These are phyloP conservation scores for Aspergillus bertholletiae DNA, from an alignment of 495 filamentous ascomycete species.

Conservation along the genomic window DNA sequence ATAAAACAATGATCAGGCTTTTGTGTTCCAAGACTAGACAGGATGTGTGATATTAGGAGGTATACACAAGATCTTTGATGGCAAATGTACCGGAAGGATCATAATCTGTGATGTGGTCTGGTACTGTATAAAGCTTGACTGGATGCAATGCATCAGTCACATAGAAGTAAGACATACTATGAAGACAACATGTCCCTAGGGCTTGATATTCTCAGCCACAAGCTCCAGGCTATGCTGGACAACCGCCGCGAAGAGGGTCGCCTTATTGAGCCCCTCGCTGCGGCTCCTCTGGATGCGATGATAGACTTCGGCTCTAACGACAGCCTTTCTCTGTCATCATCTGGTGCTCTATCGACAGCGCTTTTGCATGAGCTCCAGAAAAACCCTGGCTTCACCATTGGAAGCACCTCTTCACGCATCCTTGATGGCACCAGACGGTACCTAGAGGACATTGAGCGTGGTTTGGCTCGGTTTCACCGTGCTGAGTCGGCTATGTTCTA, in stretches of 20 bases:
- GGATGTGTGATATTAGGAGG: too few relatives aligned
- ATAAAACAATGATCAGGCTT: too few relatives aligned
- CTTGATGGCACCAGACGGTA: constrained; percentile 25
- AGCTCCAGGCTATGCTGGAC: not conserved
- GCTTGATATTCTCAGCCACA: constrained; percentile 1
- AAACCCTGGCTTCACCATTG: constrained; percentile 13
- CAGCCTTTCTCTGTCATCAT: constrained; percentile 13
- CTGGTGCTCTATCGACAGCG: constrained; percentile 7
- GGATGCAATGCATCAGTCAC: not conserved
- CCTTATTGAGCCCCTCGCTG: not conserved
- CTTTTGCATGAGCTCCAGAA: constrained; percentile 14
- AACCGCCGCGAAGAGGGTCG: constrained; percentile 5
- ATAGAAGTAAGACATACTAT: too few relatives aligned
- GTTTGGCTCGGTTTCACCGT: constrained; percentile 56
- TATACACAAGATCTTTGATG: not conserved
- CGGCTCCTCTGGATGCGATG: not conserved
- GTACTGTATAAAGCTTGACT: not conserved
- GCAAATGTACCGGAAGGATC: not conserved
- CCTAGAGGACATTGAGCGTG: constrained; percentile 50
- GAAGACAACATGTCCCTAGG: constrained; percentile 4
- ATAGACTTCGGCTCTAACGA: constrained; percentile 23
- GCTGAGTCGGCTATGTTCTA: constrained; percentile 57
- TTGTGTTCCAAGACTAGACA: too few relatives aligned
- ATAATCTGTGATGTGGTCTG: not conserved
- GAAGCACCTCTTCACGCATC: constrained; percentile 7